These are phyloP conservation scores for Leishmania mexicana DNA, from an alignment of 208 protist genomes.

Conservation along the genomic window DNA sequence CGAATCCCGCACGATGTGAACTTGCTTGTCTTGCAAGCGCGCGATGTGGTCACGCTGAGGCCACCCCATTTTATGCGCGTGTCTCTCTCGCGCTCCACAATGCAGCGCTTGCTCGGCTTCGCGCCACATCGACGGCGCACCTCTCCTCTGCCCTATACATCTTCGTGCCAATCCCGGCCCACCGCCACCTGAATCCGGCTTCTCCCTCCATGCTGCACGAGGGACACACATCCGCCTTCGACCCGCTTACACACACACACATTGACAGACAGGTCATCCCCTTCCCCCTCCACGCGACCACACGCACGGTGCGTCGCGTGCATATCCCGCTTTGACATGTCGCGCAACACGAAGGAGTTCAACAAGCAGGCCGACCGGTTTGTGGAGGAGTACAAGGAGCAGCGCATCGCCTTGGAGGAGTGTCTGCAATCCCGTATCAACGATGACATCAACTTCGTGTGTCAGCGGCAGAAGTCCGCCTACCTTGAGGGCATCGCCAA, in stretches of 20 bases:
- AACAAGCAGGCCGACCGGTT: slow-evolving; percentile 75
- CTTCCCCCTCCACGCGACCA: too few relatives aligned
- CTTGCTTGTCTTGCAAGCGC: not conserved
- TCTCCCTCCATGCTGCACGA: not conserved
- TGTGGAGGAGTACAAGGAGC: slow-evolving; percentile 48
- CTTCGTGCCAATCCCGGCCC: not conserved
- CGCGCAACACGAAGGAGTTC: slow-evolving; percentile 85
- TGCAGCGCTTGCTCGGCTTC: not conserved
- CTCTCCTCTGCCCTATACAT: not conserved
- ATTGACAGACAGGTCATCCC: not conserved
- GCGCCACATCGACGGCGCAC: not conserved
- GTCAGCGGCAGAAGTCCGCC: slow-evolving; percentile 70
- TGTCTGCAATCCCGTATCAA: slow-evolving; percentile 82
- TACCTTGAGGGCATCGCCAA: slow-evolving; percentile 79
- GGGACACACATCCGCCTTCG: not conserved
- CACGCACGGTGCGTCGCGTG: too few relatives aligned
- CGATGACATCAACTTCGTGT: slow-evolving; percentile 90
- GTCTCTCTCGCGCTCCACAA: not conserved
- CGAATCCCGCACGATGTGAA: not conserved
- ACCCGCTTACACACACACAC: not conserved
- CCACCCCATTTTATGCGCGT: not conserved
- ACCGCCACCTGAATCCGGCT: not conserved
- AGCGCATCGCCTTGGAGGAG: slow-evolving; percentile 63
- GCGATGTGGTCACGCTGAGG: not conserved
- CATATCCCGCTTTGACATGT: slow-evolving; percentile 37